Conservation (phyloP, 805 yeast species). For the Cyberlindnera mycetangii region DNA sequence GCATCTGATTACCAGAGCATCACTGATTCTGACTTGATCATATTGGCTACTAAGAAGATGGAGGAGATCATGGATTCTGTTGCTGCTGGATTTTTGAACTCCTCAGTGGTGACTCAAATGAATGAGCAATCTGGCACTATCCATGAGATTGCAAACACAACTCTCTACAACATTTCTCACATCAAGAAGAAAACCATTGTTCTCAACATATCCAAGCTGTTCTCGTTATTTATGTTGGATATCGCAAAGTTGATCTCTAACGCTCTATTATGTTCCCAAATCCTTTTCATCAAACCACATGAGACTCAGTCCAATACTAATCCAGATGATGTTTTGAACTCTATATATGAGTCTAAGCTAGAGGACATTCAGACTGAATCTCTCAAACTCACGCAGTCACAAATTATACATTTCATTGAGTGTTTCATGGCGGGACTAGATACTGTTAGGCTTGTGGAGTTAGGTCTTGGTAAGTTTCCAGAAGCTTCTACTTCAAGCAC, state of each 20-base stretch:
- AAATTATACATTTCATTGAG: conserved; percentile 33
- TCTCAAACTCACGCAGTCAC: conserved; percentile 17
- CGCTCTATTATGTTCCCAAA: conserved; percentile 30
- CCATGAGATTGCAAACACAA: conserved; percentile 16
- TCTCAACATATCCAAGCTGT: conserved; percentile 35
- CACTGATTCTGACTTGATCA: conserved; percentile 30
- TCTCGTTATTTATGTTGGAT: conserved; percentile 32
- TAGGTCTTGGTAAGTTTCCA: conserved; percentile 38
- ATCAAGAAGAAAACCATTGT: conserved; percentile 30
- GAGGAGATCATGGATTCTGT: conserved; percentile 37
- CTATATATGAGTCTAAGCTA: conserved; percentile 24
- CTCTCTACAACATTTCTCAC: conserved; percentile 26
- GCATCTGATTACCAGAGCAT: conserved; percentile 9
- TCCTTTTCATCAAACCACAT: conserved; percentile 37
- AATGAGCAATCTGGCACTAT: conserved; percentile 27
- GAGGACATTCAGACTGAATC: conserved; percentile 20
- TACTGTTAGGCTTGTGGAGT: conserved; percentile 34
- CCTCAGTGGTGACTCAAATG: conserved; percentile 25
- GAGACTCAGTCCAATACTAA: conserved; percentile 25
- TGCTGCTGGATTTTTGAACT: conserved; percentile 25
- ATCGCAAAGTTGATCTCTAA: conserved; percentile 30
- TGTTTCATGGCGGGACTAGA: conserved; percentile 32
- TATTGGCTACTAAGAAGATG: conserved; percentile 30
- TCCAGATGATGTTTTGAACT: conserved; percentile 29
- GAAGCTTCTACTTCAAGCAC: conserved; percentile 19